Base-by-base conservation (phyloP, 2,329 filamentous ascomycete genomes). In the Colletotrichum destructivum region DNA sequence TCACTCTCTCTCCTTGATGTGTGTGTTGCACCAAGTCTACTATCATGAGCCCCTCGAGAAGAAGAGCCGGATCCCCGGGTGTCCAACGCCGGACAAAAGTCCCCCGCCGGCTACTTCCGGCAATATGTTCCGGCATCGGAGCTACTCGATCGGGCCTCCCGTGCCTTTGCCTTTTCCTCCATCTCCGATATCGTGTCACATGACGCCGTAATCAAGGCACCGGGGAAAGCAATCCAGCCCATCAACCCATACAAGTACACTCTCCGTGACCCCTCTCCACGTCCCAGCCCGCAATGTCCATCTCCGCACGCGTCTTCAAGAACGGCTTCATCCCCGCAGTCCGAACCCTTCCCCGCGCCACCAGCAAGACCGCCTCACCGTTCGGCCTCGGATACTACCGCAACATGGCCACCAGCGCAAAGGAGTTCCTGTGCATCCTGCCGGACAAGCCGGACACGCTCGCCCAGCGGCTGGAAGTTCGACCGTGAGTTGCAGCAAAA, bases 381-480 rank as follows among this genome's bases (percentile, higher is more conserved):
- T 59, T 69, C 65, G 63, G 5, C 44, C 38, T 62, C 35, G 35
- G 35, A 16, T 31, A 51, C 31, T 26, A 26, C 26, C 59, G 69
- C 59, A 71, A 65, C 18, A 71, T 71, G 69, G 69, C 69, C 18
- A 71, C 69, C 62, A 49, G 55, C 3, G 47, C 42, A 2, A 71
- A 71, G 64, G 69, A 71, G 57, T 71, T 71, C 40, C 54, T 71
- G 44, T 71, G 69, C 69, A 71, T 71, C 69, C 65, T 71, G n/a
- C 69, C 69, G 52, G 69, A 71, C 12, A 71, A 71, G 69, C 65
- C 69, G 15, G 65, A 71, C n/a, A 59, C 65, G 59, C 69, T 71
- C 18, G 59, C 69, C 23, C 54, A 38, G 52, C 69, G 69, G 5
- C 12, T 71, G 57, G 69, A 69, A 47, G 66, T 71, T 11, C 26